phyloP scores from a whole-genome alignment of 805 yeast species.

The Wickerhamomyces strasburgensis region DNA sequence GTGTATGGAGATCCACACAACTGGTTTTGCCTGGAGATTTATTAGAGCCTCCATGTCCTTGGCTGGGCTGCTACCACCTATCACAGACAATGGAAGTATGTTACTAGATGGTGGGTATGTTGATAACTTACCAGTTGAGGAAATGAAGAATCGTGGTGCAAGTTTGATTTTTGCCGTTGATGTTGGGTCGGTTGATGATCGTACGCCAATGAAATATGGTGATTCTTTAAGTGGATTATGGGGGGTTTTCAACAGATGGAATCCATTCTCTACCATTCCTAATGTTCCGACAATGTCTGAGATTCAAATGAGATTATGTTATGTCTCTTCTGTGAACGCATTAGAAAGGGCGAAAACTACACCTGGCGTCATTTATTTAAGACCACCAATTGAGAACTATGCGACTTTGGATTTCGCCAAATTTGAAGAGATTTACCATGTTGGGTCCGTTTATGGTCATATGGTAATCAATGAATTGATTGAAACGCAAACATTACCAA shows the following conservation, averaged over 20 bases:
- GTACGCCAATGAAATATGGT: constrained; percentile 86
- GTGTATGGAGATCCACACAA: constrained; percentile 87
- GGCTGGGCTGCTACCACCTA: constrained; percentile 88
- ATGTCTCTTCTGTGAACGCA: constrained; percentile 93
- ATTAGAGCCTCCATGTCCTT: constrained; percentile 95
- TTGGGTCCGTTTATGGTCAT: constrained; percentile 74
- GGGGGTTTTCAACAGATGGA: constrained; percentile 83
- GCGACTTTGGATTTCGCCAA: constrained; percentile 91
- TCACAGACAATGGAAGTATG: constrained; percentile 89
- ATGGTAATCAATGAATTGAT: constrained; percentile 48
- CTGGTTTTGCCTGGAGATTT: constrained; percentile 94
- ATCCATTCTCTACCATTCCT: constrained; percentile 83
- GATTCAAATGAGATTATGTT: constrained; percentile 86
- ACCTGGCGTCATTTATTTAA: constrained; percentile 77
- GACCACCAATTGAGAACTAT: constrained; percentile 92
- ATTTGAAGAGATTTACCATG: constrained; percentile 82
- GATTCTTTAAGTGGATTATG: constrained; percentile 90
- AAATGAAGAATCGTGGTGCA: constrained; percentile 89
- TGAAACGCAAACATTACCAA: constrained; percentile 50
- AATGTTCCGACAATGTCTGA: constrained; percentile 93
- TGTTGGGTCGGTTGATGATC: constrained; percentile 92
- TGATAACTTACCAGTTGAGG: constrained; percentile 87
- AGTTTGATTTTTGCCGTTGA: constrained; percentile 86
- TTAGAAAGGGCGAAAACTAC: constrained; percentile 79
- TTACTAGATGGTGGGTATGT: constrained; percentile 93